phyloP scores from a whole-genome alignment of 306 rosid genomes.

The Acacia confusa region DNA sequence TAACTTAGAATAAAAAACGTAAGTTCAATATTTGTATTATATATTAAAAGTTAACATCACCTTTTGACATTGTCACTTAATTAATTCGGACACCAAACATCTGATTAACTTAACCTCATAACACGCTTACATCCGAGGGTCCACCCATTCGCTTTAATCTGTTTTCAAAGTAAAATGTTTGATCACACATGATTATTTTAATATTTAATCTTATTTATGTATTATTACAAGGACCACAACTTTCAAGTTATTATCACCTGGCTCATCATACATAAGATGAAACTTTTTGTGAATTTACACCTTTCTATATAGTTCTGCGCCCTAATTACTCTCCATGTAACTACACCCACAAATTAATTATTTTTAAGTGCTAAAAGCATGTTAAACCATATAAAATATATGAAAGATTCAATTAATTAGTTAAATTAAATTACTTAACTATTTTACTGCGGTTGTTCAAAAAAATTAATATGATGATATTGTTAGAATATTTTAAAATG shows the following conservation, averaged over 20 bases:
- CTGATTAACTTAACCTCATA: slow-evolving; percentile 30
- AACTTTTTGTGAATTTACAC: background rate
- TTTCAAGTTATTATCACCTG: slow-evolving; percentile 5
- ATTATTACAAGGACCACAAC: background rate
- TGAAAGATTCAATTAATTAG: background rate
- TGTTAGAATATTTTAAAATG: no score
- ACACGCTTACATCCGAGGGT: slow-evolving; percentile 40
- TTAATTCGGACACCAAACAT: slow-evolving; percentile 41
- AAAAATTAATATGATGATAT: background rate
- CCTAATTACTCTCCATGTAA: background rate
- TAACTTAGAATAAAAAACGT: slow-evolving; percentile 14
- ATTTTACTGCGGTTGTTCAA: background rate
- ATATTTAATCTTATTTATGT: background rate
- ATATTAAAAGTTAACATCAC: slow-evolving; percentile 32
- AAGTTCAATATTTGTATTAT: slow-evolving; percentile 31
- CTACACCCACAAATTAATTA: background rate
- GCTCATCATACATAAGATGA: slow-evolving; percentile 11
- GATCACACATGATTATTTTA: background rate
- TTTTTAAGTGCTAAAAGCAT: background rate
- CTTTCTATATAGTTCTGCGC: background rate
- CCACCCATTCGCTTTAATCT: slow-evolving; percentile 34
- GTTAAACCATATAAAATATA: background rate
- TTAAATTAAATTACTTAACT: background rate
- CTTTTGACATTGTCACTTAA: slow-evolving; percentile 31
- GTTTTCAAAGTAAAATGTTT: slow-evolving; percentile 20